Conservation (phyloP, 352 stramenopile species). For the Globisporangium nodosum region DNA sequence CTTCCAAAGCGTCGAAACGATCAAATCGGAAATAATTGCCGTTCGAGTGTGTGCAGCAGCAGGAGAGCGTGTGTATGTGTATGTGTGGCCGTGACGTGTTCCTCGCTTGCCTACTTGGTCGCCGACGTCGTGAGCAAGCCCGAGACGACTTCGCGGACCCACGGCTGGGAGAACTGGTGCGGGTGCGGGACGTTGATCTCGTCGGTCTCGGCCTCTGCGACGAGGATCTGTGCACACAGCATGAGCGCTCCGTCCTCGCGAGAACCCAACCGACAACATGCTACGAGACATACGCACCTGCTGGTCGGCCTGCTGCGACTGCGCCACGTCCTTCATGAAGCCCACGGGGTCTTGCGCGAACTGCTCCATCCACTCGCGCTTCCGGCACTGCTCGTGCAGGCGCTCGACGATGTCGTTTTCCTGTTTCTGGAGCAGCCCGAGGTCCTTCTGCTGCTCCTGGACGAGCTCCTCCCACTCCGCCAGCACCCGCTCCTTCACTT, state of each 20-base stretch:
- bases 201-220: conserved; percentile 50
- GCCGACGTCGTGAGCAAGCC: conserved; percentile 22
- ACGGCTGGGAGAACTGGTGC: conserved; percentile 65
- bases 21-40: not conserved
- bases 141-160: conserved; percentile 51
- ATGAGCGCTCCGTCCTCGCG: not conserved
- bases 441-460: conserved; percentile 60
- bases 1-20: not conserved
- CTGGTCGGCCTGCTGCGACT: conserved; percentile 56
- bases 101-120: not conserved
- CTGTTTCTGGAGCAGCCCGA: conserved; percentile 50
- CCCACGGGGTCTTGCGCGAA: conserved; percentile 59
- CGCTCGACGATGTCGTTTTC: conserved; percentile 46
- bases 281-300: conserved; percentile 22
- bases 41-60: not conserved
- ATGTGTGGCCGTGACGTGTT: too few species aligned
- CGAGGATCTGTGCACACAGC: conserved; percentile 31
- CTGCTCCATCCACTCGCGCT: conserved; percentile 67
- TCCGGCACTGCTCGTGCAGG: conserved; percentile 38
- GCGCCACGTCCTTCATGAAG: conserved; percentile 53
- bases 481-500: conserved; percentile 24
- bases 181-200: conserved; percentile 50
- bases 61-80: not conserved
- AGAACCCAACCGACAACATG: not conserved
- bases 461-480: conserved; percentile 57